These are phyloP conservation scores for Thalassiosira oceanica DNA, from an alignment of 352 stramenopile genomes.

Conservation along the genomic window DNA sequence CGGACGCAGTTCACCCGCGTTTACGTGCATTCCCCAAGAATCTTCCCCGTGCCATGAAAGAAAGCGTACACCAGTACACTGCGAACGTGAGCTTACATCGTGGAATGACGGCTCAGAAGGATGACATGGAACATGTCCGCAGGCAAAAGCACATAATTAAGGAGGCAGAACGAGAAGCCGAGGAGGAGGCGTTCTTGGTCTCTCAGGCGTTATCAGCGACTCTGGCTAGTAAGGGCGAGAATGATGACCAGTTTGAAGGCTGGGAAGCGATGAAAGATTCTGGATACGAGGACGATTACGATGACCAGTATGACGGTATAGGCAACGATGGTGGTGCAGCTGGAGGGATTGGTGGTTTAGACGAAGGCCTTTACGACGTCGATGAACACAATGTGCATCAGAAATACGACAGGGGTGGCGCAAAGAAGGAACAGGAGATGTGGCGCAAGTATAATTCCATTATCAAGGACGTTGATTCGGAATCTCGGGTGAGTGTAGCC, in stretches of 20 bases:
- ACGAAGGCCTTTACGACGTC: constrained; percentile 57
- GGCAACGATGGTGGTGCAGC: constrained; percentile 47
- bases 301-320: constrained; percentile 80
- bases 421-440: constrained; percentile 50
- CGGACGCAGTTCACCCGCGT: constrained; percentile 26
- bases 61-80: constrained; percentile 33
- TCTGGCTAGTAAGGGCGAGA: neutral
- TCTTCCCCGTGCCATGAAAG: constrained; percentile 39
- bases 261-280: constrained; percentile 9
- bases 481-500: too few relatives aligned
- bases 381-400: constrained; percentile 66
- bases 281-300: constrained; percentile 82
- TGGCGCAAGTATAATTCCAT: constrained; percentile 60
- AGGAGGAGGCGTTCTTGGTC: constrained; percentile 49
- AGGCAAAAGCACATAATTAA: constrained; percentile 43
- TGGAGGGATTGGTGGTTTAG: constrained; percentile 45
- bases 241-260: constrained; percentile 9
- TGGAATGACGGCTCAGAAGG: constrained; percentile 28
- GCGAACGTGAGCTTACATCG: constrained; percentile 46
- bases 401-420: constrained; percentile 55
- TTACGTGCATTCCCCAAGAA: constrained; percentile 41
- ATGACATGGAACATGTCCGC: constrained; percentile 41
- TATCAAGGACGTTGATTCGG: constrained; percentile 41
- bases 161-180: constrained; percentile 34
- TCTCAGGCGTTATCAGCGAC: constrained; percentile 36